Evolutionary conservation across 371 early-diverging fungal species (phyloP).

Genomic region (Syncephalis plumigaleata): DNA sequence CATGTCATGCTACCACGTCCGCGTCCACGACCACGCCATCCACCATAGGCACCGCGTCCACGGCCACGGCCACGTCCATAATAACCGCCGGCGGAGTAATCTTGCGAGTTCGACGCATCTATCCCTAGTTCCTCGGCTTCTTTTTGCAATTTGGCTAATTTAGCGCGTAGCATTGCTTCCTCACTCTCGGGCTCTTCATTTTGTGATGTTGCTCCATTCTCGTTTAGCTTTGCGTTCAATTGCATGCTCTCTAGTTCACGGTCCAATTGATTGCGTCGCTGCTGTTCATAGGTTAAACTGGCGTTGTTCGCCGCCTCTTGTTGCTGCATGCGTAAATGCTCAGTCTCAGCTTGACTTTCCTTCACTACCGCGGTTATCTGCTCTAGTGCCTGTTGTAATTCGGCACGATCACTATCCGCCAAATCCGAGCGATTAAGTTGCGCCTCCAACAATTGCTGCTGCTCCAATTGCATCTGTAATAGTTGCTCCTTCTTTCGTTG

Average conservation of each 20-base stretch:
- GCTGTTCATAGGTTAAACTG: not conserved
- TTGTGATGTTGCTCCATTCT: not conserved
- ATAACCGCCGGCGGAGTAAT: slow-evolving; percentile 16
- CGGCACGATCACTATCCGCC: slow-evolving; percentile 26
- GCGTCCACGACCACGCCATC: slow-evolving; percentile 27
- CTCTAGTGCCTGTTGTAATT: slow-evolving; percentile 23
- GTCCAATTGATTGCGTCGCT: too few species aligned
- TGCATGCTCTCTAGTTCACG: slow-evolving; percentile 4
- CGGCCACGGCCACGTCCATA: slow-evolving; percentile 28
- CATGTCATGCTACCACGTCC: slow-evolving; percentile 12
- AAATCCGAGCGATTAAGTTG: slow-evolving; percentile 25
- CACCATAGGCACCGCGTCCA: slow-evolving; percentile 12
- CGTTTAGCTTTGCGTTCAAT: not conserved
- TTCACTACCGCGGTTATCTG: slow-evolving; percentile 16
- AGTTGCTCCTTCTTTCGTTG: slow-evolving; percentile 36
- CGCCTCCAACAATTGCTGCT: slow-evolving; percentile 35
- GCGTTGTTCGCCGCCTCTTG: slow-evolving; percentile 5
- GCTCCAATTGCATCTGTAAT: slow-evolving; percentile 35
- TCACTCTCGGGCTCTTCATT: not conserved
- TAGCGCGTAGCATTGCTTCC: not conserved
- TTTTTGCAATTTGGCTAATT: not conserved
- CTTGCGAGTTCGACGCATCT: slow-evolving; percentile 8
- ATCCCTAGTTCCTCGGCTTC: slow-evolving; percentile 18
- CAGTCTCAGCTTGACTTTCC: slow-evolving; percentile 9
- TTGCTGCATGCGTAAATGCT: slow-evolving; percentile 1